These are phyloP conservation scores for Pseudoneurospora amorphoporcata DNA, from an alignment of 495 filamentous ascomycete species.

Conservation along the genomic window DNA sequence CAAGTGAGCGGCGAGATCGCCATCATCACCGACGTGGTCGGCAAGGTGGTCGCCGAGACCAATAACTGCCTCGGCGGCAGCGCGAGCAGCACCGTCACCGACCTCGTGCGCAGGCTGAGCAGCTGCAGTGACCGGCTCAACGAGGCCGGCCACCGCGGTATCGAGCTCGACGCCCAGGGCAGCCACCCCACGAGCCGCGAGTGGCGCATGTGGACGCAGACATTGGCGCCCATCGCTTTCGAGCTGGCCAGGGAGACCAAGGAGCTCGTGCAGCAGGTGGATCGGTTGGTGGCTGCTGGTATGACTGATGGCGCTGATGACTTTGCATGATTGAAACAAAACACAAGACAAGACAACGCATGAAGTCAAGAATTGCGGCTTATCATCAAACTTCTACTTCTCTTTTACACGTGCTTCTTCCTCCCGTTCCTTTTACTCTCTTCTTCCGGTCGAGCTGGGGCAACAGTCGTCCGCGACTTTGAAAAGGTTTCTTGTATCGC, in stretches of 20 bases:
- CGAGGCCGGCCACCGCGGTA: constrained; percentile 54
- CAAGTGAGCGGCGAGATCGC: constrained; percentile 60
- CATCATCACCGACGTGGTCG: constrained; percentile 60
- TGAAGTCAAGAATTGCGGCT: background rate
- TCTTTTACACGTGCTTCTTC: background rate
- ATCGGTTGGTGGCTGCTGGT: constrained; percentile 19
- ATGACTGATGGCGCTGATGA: constrained; percentile 31
- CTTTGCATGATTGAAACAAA: constrained; percentile 24
- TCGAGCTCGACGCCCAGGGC: constrained; percentile 39
- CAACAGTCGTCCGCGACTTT: background rate
- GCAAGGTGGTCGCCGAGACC: constrained; percentile 57
- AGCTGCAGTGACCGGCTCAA: constrained; percentile 56
- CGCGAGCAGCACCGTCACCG: constrained; percentile 13
- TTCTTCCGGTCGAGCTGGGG: background rate
- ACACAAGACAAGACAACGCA: background rate
- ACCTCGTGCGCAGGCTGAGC: constrained; percentile 53
- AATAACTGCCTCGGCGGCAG: constrained; percentile 41
- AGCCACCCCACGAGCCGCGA: constrained; percentile 35
- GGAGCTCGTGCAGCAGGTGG: constrained; percentile 47
- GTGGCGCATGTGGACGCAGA: constrained; percentile 58
- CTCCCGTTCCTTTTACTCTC: background rate
- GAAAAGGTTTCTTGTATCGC: background rate
- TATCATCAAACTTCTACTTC: background rate
- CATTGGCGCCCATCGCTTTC: constrained; percentile 74
- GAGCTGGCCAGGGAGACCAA: constrained; percentile 78